Evolutionary conservation across 176 grass and related monocot species (phyloP).

Genomic region (Coix lacrymajobi): DNA sequence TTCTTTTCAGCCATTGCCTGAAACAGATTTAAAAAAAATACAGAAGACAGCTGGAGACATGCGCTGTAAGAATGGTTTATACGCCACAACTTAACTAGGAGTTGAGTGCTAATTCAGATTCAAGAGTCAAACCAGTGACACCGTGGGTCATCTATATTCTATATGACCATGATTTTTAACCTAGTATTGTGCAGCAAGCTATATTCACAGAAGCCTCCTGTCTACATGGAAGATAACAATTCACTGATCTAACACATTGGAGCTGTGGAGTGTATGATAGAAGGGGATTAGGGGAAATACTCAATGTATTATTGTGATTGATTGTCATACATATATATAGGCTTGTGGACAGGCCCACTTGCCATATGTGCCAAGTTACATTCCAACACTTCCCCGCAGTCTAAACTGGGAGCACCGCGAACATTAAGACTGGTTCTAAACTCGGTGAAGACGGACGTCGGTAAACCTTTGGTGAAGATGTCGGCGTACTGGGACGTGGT

Average conservation of each 20-base stretch:
- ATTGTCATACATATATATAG: no score
- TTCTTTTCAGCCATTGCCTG: constrained; percentile 66
- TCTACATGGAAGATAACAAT: not conserved
- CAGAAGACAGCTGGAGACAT: constrained; percentile 12
- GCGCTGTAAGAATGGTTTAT: not conserved
- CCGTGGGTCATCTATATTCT: not conserved
- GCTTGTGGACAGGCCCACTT: no score
- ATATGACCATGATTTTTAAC: not conserved
- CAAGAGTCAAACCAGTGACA: not conserved
- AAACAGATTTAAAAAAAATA: constrained; percentile 1
- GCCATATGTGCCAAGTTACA: no score
- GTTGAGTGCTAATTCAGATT: not conserved
- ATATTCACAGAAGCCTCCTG: no score
- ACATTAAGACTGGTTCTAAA: no score
- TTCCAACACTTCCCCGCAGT: no score
- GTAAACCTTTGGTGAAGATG: no score
- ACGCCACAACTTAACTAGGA: not conserved
- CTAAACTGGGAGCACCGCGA: no score
- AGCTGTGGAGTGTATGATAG: not conserved
- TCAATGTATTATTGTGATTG: no score
- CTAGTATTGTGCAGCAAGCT: not conserved
- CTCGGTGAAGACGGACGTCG: no score
- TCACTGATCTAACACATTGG: not conserved
- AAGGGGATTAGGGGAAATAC: no score
- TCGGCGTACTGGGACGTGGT: no score